Percentiles rank a stretch among this genome's conserved stretches.
These are phyloP conservation scores for Lippia alba DNA, from an alignment of 305 asterid species.

Conservation along the genomic window DNA sequence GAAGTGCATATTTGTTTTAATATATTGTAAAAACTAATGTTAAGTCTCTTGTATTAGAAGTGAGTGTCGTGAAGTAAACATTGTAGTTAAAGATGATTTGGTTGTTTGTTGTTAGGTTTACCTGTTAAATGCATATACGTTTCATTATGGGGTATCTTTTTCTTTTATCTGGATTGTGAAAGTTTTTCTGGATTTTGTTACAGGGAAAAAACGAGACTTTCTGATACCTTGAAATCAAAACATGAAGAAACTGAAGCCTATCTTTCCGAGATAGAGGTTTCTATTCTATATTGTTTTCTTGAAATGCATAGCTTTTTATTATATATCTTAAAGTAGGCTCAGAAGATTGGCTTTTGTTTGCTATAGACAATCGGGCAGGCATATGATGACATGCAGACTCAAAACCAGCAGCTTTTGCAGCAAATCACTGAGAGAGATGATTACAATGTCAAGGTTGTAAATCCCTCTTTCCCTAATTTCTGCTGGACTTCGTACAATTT, in stretches of 20 bases:
- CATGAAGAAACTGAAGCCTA: constrained; percentile 69
- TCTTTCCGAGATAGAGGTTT: constrained; percentile 70
- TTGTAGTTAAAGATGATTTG: constrained; percentile 13
- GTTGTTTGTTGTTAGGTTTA: neutral
- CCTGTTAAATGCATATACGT: constrained; percentile 6
- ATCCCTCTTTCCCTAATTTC: constrained; percentile 10
- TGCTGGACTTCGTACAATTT: constrained; percentile 19
- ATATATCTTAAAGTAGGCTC: constrained; percentile 32
- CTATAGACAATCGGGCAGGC: constrained; percentile 96
- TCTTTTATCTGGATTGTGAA: constrained; percentile 15
- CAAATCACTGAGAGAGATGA: constrained; percentile 96
- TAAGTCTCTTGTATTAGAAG: neutral
- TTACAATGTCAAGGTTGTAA: constrained; percentile 80
- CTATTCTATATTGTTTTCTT: constrained; percentile 25
- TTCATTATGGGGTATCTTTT: neutral
- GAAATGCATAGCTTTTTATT: constrained; percentile 22
- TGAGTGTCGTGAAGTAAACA: constrained; percentile 4
- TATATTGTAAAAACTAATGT: neutral
- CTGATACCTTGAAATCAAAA: constrained; percentile 59
- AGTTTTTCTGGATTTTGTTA: constrained; percentile 27
- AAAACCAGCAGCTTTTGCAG: constrained; percentile 94
- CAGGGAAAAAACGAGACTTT: constrained; percentile 61
- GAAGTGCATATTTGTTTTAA: neutral
- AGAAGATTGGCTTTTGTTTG: constrained; percentile 37
- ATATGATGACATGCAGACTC: constrained; percentile 97